Conservation (phyloP, 345 rosid genomes). For the Citrus hindsii region DNA sequence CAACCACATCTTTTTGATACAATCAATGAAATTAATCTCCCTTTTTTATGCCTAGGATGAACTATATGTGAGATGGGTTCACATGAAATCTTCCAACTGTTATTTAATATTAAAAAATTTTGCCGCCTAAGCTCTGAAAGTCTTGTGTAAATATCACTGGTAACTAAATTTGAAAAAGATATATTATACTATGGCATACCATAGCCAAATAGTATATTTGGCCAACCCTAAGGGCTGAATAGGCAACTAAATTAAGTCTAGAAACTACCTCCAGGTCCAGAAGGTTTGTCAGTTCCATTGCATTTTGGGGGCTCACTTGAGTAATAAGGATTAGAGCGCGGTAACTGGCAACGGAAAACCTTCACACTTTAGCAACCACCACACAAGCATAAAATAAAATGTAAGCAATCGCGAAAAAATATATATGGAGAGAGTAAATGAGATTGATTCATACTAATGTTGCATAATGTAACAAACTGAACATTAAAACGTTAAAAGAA, state of each 20-base stretch:
- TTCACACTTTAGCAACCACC: conserved; percentile 53
- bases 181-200: background rate
- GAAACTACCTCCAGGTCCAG: conserved; percentile 58
- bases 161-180: background rate
- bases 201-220: background rate
- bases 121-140: background rate
- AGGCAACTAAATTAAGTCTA: background rate
- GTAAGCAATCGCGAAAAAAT: background rate
- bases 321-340: conserved; percentile 66
- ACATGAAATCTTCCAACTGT: background rate
- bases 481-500: background rate
- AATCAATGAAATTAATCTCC: background rate
- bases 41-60: background rate
- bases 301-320: conserved; percentile 61
- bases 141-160: background rate
- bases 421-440: background rate
- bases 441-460: background rate
- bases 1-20: background rate
- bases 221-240: background rate
- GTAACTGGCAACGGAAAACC: conserved; percentile 83
- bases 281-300: conserved; percentile 54
- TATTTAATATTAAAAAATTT: background rate
- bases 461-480: background rate
- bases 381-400: conserved; percentile 11
- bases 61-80: background rate